phyloP scores from a whole-genome alignment of 345 rosid genomes.

The Geranium rotundifolium region DNA sequence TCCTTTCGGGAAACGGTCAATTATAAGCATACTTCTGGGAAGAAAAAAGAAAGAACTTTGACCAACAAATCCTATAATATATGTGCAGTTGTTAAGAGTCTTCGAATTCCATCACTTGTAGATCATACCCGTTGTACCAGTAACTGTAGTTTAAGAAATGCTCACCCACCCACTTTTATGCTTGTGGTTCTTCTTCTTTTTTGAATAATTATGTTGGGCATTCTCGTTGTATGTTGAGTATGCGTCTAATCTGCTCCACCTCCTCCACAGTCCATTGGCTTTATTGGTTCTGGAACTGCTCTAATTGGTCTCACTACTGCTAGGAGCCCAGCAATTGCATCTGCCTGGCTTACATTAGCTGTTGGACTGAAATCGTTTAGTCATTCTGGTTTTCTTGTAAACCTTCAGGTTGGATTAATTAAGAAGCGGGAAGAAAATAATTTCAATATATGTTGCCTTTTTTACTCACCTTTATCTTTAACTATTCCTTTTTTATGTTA shows the following conservation, averaged over 20 bases:
- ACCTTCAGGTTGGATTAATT: slow-evolving; percentile 58
- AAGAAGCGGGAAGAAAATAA: slow-evolving; percentile 1
- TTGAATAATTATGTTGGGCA: not conserved
- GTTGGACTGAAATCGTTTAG: slow-evolving; percentile 88
- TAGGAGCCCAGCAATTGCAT: slow-evolving; percentile 54
- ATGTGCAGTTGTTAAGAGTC: not conserved
- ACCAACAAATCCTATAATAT: not conserved
- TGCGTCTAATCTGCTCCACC: not conserved
- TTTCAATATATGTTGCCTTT: not conserved
- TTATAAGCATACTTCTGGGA: not conserved
- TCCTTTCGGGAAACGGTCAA: not conserved
- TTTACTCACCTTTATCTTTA: slow-evolving; percentile 16
- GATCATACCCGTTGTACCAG: not conserved
- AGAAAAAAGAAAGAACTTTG: not conserved
- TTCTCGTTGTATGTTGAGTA: not conserved
- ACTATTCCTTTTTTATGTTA: slow-evolving; percentile 8
- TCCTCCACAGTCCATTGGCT: slow-evolving; percentile 74
- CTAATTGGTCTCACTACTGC: slow-evolving; percentile 73
- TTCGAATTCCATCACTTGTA: not conserved
- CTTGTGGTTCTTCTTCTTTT: not conserved
- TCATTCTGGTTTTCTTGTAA: slow-evolving; percentile 91
- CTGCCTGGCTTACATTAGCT: slow-evolving; percentile 91
- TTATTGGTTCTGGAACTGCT: slow-evolving; percentile 71
- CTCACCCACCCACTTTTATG: not conserved
- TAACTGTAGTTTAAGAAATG: not conserved